These are phyloP conservation scores for Oryza glaberrima DNA, from an alignment of 176 grass and related monocot species.

Conservation along the genomic window DNA sequence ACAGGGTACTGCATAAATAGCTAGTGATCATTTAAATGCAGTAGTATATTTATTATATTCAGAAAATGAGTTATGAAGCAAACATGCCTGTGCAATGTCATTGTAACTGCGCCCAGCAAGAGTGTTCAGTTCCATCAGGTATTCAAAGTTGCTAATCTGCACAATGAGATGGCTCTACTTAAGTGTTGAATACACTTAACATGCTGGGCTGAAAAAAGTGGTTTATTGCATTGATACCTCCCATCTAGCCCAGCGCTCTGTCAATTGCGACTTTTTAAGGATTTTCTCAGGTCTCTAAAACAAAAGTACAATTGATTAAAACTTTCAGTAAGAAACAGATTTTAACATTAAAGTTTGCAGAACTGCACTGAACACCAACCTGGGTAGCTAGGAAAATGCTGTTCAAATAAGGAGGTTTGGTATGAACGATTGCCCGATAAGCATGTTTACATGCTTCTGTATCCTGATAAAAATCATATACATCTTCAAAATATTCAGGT, in stretches of 20 bases:
- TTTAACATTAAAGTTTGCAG: slow-evolving; percentile 8
- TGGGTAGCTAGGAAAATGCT: slow-evolving; percentile 85
- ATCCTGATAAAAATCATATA: slow-evolving; percentile 63
- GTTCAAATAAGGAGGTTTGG: slow-evolving; percentile 84
- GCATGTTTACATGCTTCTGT: slow-evolving; percentile 75
- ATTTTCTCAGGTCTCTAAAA: slow-evolving; percentile 89
- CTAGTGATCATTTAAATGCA: slow-evolving; percentile 20
- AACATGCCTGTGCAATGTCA: slow-evolving; percentile 74
- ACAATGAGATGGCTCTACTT: slow-evolving; percentile 47
- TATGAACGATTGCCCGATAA: slow-evolving; percentile 88
- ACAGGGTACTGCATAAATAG: slow-evolving; percentile 84
- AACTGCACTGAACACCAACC: slow-evolving; percentile 51
- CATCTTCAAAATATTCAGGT: slow-evolving; percentile 40
- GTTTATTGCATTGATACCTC: slow-evolving; percentile 64
- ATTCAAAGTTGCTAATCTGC: slow-evolving; percentile 99
- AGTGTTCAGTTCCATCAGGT: slow-evolving; percentile 99
- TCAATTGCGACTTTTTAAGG: slow-evolving; percentile 81
- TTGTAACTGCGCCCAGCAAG: slow-evolving; percentile 96
- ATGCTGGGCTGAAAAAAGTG: neutral
- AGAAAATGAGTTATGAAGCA: slow-evolving; percentile 42
- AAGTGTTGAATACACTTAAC: slow-evolving; percentile 34
- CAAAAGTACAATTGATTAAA: slow-evolving; percentile 46
- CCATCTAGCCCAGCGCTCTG: slow-evolving; percentile 93
- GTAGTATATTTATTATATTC: slow-evolving; percentile 14
- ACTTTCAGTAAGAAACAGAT: slow-evolving; percentile 9